A percentile compares a stretch with the other conserved stretches of the same genome.
These are phyloP conservation scores for Aspergillus sp. DNA, from an alignment of 2,329 filamentous ascomycete species.

Conservation along the genomic window DNA sequence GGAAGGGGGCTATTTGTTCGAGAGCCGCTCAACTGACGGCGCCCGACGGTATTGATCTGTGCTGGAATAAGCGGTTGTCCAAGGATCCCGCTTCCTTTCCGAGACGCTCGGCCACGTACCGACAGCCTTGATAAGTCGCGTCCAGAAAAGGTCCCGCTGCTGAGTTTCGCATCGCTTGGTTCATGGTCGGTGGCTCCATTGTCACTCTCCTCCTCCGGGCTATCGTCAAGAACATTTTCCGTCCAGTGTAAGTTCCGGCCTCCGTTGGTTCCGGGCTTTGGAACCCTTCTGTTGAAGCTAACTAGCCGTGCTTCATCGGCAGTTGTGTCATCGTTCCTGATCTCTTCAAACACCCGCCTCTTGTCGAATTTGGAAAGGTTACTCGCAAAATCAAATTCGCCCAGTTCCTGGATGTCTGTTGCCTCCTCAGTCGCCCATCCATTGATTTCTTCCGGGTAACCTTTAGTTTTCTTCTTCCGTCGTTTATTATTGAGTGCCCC, in stretches of 20 bases:
- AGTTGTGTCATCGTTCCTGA: conserved; percentile 81
- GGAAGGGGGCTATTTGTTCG: conserved; percentile 42
- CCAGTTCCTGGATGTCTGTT: conserved; percentile 88
- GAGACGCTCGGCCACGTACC: conserved; percentile 34
- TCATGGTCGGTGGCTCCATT: conserved; percentile 60
- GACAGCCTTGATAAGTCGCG: conserved; percentile 42
- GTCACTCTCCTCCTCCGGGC: conserved; percentile 71
- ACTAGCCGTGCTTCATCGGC: conserved; percentile 91
- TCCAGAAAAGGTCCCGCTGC: conserved; percentile 48
- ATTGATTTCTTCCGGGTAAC: conserved; percentile 61
- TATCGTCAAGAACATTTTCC: conserved; percentile 85
- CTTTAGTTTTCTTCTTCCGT: conserved; percentile 46
- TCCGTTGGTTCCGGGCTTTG: conserved; percentile 66
- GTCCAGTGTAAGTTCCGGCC: conserved; percentile 90
- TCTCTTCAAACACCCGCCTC: conserved; percentile 84
- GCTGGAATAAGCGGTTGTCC: conserved; percentile 37
- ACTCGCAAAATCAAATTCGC: conserved; percentile 89
- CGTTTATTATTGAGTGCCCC: conserved; percentile 37
- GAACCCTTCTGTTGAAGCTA: conserved; percentile 72
- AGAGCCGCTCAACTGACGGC: conserved; percentile 35
- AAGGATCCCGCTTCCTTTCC: conserved; percentile 44
- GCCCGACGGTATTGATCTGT: conserved; percentile 35
- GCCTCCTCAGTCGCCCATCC: conserved; percentile 97
- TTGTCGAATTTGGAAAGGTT: conserved; percentile 96
- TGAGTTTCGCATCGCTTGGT: conserved; percentile 41